Evolutionary conservation across 441 rosid genomes (phyloP).

Genomic region (Daphne laureola): DNA sequence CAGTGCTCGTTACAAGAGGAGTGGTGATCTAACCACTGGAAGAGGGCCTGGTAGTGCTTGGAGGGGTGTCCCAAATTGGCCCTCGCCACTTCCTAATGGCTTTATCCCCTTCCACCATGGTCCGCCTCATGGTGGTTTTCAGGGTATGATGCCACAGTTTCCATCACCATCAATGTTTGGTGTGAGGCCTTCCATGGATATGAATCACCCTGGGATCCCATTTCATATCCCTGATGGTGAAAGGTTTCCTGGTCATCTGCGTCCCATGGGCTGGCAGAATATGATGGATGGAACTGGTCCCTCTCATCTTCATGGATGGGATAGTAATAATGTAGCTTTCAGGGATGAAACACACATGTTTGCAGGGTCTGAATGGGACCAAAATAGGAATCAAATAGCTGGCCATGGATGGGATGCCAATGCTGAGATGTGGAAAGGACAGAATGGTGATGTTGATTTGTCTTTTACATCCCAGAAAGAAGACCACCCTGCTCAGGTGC

Average conservation of each 20-base stretch:
- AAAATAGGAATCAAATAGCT: constrained; percentile 52
- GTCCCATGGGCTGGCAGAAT: constrained; percentile 95
- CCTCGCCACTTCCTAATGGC: constrained; percentile 72
- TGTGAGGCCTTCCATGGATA: constrained; percentile 83
- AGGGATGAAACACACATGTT: constrained; percentile 82
- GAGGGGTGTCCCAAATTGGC: constrained; percentile 91
- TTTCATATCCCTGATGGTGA: constrained; percentile 80
- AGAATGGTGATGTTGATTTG: constrained; percentile 64
- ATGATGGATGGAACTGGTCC: constrained; percentile 77
- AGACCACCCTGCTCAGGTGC: constrained; percentile 38
- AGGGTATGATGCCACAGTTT: constrained; percentile 71
- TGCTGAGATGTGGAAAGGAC: constrained; percentile 75
- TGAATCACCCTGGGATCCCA: constrained; percentile 69
- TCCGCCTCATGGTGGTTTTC: constrained; percentile 82
- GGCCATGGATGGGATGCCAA: constrained; percentile 74
- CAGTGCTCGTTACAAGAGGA: constrained; percentile 58
- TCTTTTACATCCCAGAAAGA: constrained; percentile 57
- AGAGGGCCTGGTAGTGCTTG: constrained; percentile 88
- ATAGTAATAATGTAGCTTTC: constrained; percentile 64
- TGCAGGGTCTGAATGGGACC: constrained; percentile 86
- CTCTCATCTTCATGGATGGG: constrained; percentile 89
- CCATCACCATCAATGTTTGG: constrained; percentile 71
- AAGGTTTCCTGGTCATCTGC: constrained; percentile 76
- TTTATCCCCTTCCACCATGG: constrained; percentile 88
- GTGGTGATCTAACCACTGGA: constrained; percentile 50